Evolutionary conservation across 108 stramenopile genomes (phyloP), one percentile per base, ranked within the genome.

Genomic region (Cyclostephanos tholiformis): DNA sequence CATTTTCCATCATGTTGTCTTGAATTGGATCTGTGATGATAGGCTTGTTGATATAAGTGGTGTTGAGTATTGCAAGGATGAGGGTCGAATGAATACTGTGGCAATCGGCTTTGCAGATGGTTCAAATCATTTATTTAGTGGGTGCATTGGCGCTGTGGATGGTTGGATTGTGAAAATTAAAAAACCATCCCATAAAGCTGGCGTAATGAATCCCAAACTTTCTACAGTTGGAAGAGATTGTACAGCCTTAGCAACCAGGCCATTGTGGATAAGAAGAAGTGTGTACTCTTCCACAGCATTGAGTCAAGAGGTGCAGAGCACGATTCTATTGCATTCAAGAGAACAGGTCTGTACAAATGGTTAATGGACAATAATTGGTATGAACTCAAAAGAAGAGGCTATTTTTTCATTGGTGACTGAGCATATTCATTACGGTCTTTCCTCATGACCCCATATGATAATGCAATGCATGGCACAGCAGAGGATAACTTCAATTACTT

Each of bases 361-460:
- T 23, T 41, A 6, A 2, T 51, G 5, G n/a, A 20, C 11, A 46
- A 46, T 49, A 25, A 46, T 27, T 66, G 65, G 65, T 4, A 4
- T 26, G 12, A 22, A 25, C 12, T 66, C 1, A 9, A 6, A 50
- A 59, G 46, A 39, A 43, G 57, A 38, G 71, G 71, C 11, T 69
- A 69, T 12, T 74, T 25, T 22, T 43, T 80, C 14, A 61, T 60
- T 63, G 79, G 79, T 44, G 79, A 80, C 57, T 69, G 60, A 2
- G 79, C 79, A 9, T 74, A 74, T 67, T 38, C 55, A 12, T 39
- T 80, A 4, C 61, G 35, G 13, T 27, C 67, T n/a, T 80, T 69
- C 60, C 35, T 80, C 20, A 11, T 79, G n/a, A n/a, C n/a, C n/a
- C n/a, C n/a, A n/a, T n/a, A n/a, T n/a, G n/a, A n/a, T n/a, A n/a